Percentiles rank a stretch among this genome's conserved stretches.
Evolutionary conservation across 2,329 filamentous ascomycete species (phyloP).

Genomic region (Claviceps monticola): DNA sequence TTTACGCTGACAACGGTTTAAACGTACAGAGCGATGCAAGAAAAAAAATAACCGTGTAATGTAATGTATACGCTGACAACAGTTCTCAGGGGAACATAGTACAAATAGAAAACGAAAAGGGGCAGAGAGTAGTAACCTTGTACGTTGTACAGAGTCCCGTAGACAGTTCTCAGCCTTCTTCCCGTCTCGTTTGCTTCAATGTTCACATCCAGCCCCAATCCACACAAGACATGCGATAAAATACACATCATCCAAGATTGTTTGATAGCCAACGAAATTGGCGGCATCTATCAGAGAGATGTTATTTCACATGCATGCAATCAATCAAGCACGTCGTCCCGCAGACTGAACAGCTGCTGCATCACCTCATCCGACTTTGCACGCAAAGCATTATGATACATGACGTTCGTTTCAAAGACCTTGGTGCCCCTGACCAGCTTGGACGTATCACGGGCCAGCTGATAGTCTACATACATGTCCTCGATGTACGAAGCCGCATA

Average conservation of each 20-base stretch:
- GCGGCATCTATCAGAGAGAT: not conserved
- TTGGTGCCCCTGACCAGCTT: slow-evolving; percentile 60
- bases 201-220: not conserved
- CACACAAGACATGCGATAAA: too few relatives aligned
- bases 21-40: not conserved
- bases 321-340: slow-evolving; percentile 53
- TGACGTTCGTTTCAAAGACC: slow-evolving; percentile 69
- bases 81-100: too few relatives aligned
- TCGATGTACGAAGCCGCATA: slow-evolving; percentile 75
- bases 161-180: not conserved
- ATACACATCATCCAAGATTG: too few relatives aligned
- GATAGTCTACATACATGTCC: slow-evolving; percentile 85
- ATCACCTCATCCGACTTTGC: slow-evolving; percentile 63
- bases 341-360: slow-evolving; percentile 58
- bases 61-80: too few relatives aligned
- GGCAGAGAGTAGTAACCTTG: too few relatives aligned
- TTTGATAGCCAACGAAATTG: too few relatives aligned
- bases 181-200: not conserved
- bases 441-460: slow-evolving; percentile 60
- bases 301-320: not conserved
- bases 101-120: too few relatives aligned
- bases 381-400: slow-evolving; percentile 77
- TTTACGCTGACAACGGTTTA: not conserved
- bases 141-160: not conserved
- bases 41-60: not conserved